Evolutionary conservation across 2,329 filamentous ascomycete species (phyloP).

Genomic region (Aspergillus puulaauensis): DNA sequence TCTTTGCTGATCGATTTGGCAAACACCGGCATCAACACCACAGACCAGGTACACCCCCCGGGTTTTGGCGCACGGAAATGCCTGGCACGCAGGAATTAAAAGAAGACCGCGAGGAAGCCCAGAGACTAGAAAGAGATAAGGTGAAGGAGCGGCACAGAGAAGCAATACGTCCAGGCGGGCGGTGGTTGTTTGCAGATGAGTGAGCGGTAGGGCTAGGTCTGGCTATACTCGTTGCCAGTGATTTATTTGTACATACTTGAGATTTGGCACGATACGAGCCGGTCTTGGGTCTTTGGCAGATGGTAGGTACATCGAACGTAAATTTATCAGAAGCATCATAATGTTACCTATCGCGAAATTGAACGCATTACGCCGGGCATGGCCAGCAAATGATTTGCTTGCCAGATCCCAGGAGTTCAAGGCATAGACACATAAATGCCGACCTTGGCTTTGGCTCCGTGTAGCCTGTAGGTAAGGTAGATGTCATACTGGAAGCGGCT

Average conservation of each 20-base stretch:
- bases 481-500: too few species aligned
- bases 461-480: too few species aligned
- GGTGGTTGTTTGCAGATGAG: conserved; percentile 83
- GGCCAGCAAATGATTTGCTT: too few species aligned
- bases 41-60: conserved; percentile 72
- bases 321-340: background rate
- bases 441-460: too few species aligned
- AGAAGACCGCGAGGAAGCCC: conserved; percentile 64
- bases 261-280: background rate
- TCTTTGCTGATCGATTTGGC: conserved; percentile 72
- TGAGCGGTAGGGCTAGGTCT: conserved; percentile 27
- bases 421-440: too few species aligned
- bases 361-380: background rate
- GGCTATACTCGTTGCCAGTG: background rate
- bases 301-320: background rate
- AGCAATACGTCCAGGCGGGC: conserved; percentile 72
- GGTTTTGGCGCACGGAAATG: conserved; percentile 90
- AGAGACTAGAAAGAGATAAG: conserved; percentile 61
- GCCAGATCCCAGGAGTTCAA: too few species aligned
- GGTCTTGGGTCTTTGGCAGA: background rate
- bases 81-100: conserved; percentile 79
- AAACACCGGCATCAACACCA: conserved; percentile 75
- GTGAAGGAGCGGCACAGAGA: conserved; percentile 76
- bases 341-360: background rate
- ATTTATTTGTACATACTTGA: background rate